A percentile compares a stretch with the other conserved stretches of the same genome.
phyloP scores from a whole-genome alignment of 2,329 filamentous ascomycete species.

The Colletotrichum orchidophilum region DNA sequence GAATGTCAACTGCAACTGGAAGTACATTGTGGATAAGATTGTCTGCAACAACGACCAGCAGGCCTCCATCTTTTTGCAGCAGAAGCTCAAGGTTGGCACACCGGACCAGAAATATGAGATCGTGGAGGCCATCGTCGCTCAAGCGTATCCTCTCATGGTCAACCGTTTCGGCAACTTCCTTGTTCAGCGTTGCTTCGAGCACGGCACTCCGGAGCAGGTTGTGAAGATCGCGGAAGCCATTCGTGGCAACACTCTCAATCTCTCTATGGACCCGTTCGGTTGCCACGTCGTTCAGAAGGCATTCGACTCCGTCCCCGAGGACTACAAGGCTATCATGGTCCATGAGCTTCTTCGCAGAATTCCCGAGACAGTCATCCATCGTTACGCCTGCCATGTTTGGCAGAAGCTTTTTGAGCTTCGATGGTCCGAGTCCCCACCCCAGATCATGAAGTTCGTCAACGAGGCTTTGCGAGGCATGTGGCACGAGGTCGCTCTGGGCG shows the following conservation, averaged over 20 bases:
- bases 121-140: conserved; percentile 92
- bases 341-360: conserved; percentile 94
- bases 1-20: conserved; percentile 98
- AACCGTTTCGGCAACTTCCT: conserved; percentile 99
- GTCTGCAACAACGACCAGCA: conserved; percentile 99
- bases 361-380: conserved; percentile 96
- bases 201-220: conserved; percentile 93
- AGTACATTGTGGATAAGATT: conserved; percentile 99
- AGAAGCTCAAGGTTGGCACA: conserved; percentile 97
- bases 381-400: conserved; percentile 99
- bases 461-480: conserved; percentile 96
- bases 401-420: conserved; percentile 98
- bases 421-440: conserved; percentile 92
- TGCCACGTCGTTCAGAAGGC: conserved; percentile 99
- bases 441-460: conserved; percentile 99
- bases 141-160: conserved; percentile 96
- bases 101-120: conserved; percentile 97
- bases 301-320: conserved; percentile 96
- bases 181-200: conserved; percentile 98
- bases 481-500: conserved; percentile 96
- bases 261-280: conserved; percentile 98
- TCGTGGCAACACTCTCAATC: conserved; percentile 88
- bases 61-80: conserved; percentile 97
- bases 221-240: conserved; percentile 95
- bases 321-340: conserved; percentile 99